A percentile compares a stretch with the other conserved stretches of the same genome.
Evolutionary conservation across 164 flowering plant genomes (phyloP).

Genomic region (Annona cherimola): DNA sequence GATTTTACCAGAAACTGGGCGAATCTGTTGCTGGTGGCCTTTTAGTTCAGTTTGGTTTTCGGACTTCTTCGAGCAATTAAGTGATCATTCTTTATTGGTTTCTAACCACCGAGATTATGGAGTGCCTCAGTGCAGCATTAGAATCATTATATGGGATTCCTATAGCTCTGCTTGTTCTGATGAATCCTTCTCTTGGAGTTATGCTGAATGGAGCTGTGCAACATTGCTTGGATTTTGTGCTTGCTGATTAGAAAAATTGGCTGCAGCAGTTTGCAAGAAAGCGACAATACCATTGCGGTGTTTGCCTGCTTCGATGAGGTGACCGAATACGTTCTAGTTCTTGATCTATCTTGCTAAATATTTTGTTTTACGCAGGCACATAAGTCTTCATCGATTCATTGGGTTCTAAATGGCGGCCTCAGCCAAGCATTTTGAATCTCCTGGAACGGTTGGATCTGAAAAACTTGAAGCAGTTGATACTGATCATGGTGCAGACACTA

Average conservation of each 20-base stretch:
- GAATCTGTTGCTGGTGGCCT: conserved; percentile 24
- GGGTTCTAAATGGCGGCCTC: conserved; percentile 21
- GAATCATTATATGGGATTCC: conserved; percentile 32
- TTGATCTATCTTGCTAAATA: conserved; percentile 28
- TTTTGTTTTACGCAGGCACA: conserved; percentile 43
- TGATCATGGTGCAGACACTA: conserved; percentile 1
- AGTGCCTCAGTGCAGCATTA: conserved; percentile 35
- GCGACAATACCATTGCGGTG: conserved; percentile 38
- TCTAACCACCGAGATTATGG: conserved; percentile 35
- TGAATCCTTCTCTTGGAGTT: conserved; percentile 35
- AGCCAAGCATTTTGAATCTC: conserved; percentile 9
- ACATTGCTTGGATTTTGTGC: conserved; percentile 44
- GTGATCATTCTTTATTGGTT: conserved; percentile 34
- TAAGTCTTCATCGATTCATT: conserved; percentile 21
- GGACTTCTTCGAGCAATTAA: conserved; percentile 34
- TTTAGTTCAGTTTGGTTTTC: conserved; percentile 33
- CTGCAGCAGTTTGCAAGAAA: conserved; percentile 44
- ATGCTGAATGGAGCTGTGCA: conserved; percentile 66
- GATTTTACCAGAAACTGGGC: conserved; percentile 58
- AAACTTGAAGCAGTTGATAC: conserved; percentile 5
- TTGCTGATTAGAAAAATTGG: conserved; percentile 49
- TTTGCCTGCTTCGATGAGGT: conserved; percentile 49
- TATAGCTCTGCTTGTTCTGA: conserved; percentile 39
- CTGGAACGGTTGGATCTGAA: conserved; percentile 17
- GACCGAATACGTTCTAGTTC: conserved; percentile 24